A percentile compares a stretch with the other conserved stretches of the same genome.
Evolutionary conservation across 345 rosid genomes (phyloP).

Genomic region (Camelina sativa): DNA sequence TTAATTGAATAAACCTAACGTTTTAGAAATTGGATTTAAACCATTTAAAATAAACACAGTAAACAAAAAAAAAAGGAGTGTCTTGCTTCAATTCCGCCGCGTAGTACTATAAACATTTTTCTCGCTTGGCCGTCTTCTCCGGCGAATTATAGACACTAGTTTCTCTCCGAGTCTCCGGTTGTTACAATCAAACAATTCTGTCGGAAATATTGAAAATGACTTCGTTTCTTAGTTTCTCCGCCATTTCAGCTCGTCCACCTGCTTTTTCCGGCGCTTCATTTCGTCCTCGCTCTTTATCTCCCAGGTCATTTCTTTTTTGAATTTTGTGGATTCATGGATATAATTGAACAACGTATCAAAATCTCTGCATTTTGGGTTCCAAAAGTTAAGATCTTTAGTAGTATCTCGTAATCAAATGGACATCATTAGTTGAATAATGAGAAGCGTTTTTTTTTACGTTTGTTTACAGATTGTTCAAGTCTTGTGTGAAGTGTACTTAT

Average conservation of each 20-base stretch:
- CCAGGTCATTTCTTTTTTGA: constrained; percentile 37
- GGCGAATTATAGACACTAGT: constrained; percentile 35
- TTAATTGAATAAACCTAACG: background rate
- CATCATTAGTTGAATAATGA: background rate
- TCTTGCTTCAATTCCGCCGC: constrained; percentile 28
- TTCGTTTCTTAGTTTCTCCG: constrained; percentile 39
- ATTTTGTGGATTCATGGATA: background rate
- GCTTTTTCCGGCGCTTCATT: constrained; percentile 43
- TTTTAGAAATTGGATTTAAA: background rate
- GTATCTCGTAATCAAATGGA: background rate
- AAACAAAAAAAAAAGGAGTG: too few relatives aligned
- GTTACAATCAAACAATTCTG: background rate
- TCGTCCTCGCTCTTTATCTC: constrained; percentile 41
- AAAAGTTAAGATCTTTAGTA: constrained; percentile 16
- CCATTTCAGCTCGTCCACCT: constrained; percentile 38
- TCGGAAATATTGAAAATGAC: constrained; percentile 29
- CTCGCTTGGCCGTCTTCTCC: constrained; percentile 29
- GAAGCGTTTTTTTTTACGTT: background rate
- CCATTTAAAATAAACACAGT: background rate
- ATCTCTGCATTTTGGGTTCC: constrained; percentile 6
- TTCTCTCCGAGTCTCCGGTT: constrained; percentile 22
- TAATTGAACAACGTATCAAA: background rate
- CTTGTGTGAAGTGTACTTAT: constrained; percentile 63
- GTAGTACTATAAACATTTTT: constrained; percentile 26
- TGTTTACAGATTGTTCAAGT: constrained; percentile 58